These are phyloP conservation scores for Favolaschia claudopus DNA, from an alignment of 768 basidiomycete genomes.

Conservation along the genomic window DNA sequence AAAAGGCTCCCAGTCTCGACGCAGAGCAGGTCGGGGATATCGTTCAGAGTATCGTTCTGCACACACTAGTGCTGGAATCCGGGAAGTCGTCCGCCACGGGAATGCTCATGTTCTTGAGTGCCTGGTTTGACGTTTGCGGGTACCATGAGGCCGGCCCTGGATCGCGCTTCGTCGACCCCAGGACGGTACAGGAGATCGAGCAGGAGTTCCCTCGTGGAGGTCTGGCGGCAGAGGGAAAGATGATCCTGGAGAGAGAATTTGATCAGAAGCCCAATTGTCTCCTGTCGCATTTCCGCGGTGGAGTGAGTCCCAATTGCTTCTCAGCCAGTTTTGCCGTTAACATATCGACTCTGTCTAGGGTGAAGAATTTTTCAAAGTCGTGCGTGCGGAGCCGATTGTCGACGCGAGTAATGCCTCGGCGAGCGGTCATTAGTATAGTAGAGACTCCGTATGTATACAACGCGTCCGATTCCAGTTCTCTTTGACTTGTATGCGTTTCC, in stretches of 20 bases:
- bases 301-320: not conserved
- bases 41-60: conserved; percentile 31
- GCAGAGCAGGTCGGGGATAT: conserved; percentile 25
- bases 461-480: too few species aligned
- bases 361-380: not conserved
- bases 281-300: conserved; percentile 13
- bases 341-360: not conserved
- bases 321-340: not conserved
- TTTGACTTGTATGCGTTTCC: too few species aligned
- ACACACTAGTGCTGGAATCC: conserved; percentile 14
- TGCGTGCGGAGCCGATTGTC: conserved; percentile 4
- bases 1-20: conserved; percentile 1
- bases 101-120: conserved; percentile 21
- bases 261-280: conserved; percentile 24
- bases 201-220: conserved; percentile 23
- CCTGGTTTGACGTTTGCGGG: conserved; percentile 26
- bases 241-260: conserved; percentile 16
- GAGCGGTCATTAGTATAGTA: too few species aligned
- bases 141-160: conserved; percentile 19
- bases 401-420: too few species aligned
- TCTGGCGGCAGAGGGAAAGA: conserved; percentile 9
- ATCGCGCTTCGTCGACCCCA: conserved; percentile 15
- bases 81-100: conserved; percentile 27
- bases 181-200: conserved; percentile 30
- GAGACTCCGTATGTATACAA: too few species aligned